Percentiles rank a stretch among this genome's conserved stretches.
These are phyloP conservation scores for Neofusicoccum parvum DNA, from an alignment of 2,329 filamentous ascomycete genomes.

Conservation along the genomic window DNA sequence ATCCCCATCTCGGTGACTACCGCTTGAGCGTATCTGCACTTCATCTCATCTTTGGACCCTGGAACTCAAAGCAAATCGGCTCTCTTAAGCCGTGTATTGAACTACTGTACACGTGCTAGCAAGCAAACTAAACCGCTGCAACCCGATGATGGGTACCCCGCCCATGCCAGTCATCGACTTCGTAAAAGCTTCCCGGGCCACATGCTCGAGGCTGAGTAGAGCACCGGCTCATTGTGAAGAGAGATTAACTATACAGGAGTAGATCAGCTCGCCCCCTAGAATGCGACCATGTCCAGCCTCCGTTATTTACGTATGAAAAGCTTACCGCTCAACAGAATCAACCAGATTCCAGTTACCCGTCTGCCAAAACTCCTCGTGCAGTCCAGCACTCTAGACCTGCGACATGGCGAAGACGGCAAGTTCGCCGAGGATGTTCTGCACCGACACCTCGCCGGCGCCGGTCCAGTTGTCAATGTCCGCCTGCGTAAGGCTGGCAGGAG, in stretches of 20 bases:
- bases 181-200: conserved; percentile 15
- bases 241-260: conserved; percentile 16
- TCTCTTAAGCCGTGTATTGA: background rate
- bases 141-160: conserved; percentile 18
- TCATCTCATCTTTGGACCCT: background rate
- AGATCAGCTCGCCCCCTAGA: background rate
- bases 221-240: background rate
- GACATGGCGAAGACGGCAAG: conserved; percentile 22
- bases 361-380: too few relatives aligned
- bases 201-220: conserved; percentile 2
- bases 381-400: background rate
- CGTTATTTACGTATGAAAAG: conserved; percentile 10
- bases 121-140: conserved; percentile 8
- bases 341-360: too few relatives aligned
- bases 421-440: conserved; percentile 34
- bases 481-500: conserved; percentile 12
- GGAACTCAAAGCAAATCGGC: background rate
- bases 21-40: background rate
- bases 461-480: conserved; percentile 30
- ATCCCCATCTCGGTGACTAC: background rate
- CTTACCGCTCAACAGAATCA: background rate
- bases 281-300: conserved; percentile 8
- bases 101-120: conserved; percentile 7
- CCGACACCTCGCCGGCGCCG: conserved; percentile 45
- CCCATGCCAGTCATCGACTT: conserved; percentile 18